Evolutionary conservation across 306 rosid species (phyloP), one percentile per base, ranked within the genome.

Genomic region (Dryas drummondii): DNA sequence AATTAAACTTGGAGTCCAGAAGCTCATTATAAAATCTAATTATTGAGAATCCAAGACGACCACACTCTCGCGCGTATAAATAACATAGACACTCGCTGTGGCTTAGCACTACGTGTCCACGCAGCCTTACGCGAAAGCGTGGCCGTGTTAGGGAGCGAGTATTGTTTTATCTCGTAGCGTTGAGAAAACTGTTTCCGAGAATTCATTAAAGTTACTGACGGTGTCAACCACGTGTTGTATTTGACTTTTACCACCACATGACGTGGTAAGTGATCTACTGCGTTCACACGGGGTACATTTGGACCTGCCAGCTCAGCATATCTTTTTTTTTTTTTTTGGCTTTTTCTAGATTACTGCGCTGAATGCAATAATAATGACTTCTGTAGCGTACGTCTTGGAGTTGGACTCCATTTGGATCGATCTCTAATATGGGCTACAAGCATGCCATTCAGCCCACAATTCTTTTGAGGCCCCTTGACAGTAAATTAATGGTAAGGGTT

Each of bases 201-300:
- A 11, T 42, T 41, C 22, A 14, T 5, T 9, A 74, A 67, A 12
- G 78, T 15, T 14, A 52, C 66, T 15, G 59, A 40, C 67, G 19
- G 41, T 63, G 74, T 58, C 76, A 19, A 82, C 76, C 74, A 73
- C 75, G 70, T 73, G 75, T 54, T 42, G 65, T 2, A 68, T 70
- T 76, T 82, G 71, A 75, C 81, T 9, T 61, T 50, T 26, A 52
- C 73, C 64, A 13, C 45, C 82, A 7, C 2, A 42, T 48, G 83
- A 83, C 57, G 81, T 77, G 11, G 64, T 42, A 59, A 63, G 75
- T 5, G 37, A 78, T 44, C 46, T 55, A 52, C 63, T 8, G 1
- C n/a, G 4, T 48, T 37, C 83, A 45, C 78, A 79, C 68, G 76
- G 75, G 86, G 49, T 57, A 27, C 56, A 74, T 74, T 74, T 59